Base-by-base conservation (phyloP, 306 rosid genomes). In the Ormosia semicastrata region DNA sequence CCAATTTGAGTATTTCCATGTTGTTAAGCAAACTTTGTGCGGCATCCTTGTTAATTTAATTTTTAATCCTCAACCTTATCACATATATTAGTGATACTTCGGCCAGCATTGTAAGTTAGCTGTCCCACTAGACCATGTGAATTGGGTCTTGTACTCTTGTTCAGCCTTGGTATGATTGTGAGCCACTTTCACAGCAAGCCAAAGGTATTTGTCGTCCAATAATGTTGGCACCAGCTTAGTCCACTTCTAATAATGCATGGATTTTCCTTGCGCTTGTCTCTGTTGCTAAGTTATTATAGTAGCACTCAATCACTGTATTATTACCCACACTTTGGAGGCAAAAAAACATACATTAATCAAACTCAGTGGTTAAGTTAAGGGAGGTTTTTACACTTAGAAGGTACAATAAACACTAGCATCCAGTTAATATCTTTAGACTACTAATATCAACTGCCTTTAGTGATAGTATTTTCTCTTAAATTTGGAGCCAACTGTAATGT, bases 1-100 rank as follows among this genome's bases (percentile, higher is more conserved):
- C 72, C 72, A 65, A 10, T 71, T 83, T 17, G 44, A 81, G 86
- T 79, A 73, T 80, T 82, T 79, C 92, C 84, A 24, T 75, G 76
- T 73, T 37, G 47, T 59, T 79, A 89, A 88, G 90, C 90, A 84
- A 86, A 76, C 86, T 80, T 65, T 30, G 82, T 77, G 81, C 8
- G 69, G 43, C 64, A 60, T 86, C 69, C 40, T 73, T 62, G 29
- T 81, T 68, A 39, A 80, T 44, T 41, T 46, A 39, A 33, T 65
- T 49, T 64, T 70, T 79, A 72, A 66, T 80, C 54, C 70, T 79
- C 32, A 71, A 49, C 65, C 78, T 77, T 84, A 86, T 85, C 89
- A 69, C 70, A 24, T 24, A 33, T 71, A 49, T 82, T 58, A 12
- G 46, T 30, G 36, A 71, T 83, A 53, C 84, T 49, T 87, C 12